Percentiles rank a stretch among this genome's conserved stretches.
phyloP scores from a whole-genome alignment of 2,329 filamentous ascomycete species.

The Ploettnerulaceae sp. region DNA sequence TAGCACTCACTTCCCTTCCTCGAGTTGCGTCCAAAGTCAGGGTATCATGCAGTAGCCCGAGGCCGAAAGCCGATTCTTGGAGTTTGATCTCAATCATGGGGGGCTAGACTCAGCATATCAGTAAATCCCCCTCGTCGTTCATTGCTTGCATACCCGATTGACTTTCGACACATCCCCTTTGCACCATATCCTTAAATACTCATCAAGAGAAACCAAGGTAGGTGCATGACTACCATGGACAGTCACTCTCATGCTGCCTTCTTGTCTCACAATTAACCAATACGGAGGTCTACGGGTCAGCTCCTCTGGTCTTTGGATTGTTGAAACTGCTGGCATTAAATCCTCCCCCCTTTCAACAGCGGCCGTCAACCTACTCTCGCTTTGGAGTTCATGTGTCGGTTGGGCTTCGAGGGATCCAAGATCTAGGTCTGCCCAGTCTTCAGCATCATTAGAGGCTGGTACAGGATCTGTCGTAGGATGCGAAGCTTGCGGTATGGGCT shows the following conservation, averaged over 20 bases:
- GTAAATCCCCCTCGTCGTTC: background rate
- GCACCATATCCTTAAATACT: constrained; percentile 46
- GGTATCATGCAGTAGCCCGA: constrained; percentile 42
- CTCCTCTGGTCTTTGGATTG: constrained; percentile 44
- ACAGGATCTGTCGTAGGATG: background rate
- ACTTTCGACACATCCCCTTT: constrained; percentile 39
- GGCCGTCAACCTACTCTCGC: constrained; percentile 10
- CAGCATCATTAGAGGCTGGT: constrained; percentile 34
- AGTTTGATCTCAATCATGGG: constrained; percentile 40
- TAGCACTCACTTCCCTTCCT: constrained; percentile 38
- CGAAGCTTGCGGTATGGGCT: constrained; percentile 1
- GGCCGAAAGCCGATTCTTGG: constrained; percentile 42
- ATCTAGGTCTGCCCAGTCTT: constrained; percentile 41
- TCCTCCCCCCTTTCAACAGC: constrained; percentile 27
- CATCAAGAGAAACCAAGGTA: constrained; percentile 41
- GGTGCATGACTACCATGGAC: constrained; percentile 46
- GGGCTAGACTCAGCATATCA: constrained; percentile 34
- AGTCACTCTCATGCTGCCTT: constrained; percentile 34
- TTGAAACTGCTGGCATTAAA: constrained; percentile 38
- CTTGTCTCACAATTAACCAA: constrained; percentile 39
- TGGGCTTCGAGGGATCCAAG: constrained; percentile 27
- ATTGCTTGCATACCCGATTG: constrained; percentile 30
- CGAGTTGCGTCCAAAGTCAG: constrained; percentile 38
- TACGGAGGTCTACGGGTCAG: constrained; percentile 45
- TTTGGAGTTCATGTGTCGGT: constrained; percentile 26